Evolutionary conservation across 257 asterid species (phyloP), one percentile per base, ranked within the genome.

Genomic region (Capsicum chinense): DNA sequence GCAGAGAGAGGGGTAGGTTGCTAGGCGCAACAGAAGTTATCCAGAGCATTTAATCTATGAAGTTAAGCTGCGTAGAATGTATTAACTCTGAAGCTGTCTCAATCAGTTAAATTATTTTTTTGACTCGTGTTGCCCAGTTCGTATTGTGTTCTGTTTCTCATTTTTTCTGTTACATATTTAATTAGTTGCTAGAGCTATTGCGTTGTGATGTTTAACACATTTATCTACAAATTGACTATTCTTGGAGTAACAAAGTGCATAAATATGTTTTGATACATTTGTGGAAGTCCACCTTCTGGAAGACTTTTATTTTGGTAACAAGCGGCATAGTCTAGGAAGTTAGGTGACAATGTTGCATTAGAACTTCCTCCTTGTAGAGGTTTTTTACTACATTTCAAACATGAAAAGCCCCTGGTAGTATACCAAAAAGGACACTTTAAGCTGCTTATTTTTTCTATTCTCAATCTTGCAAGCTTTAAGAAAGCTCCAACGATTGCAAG

Each of bases 131-230:
- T 19, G n/a, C 11, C 44, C 80, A 19, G n/a, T 73, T 73, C 26
- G 11, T 73, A 73, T 48, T 73, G 39, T 19, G 37, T 73, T 6
- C 60, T 48, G 80, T 73, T 73, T 73, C 60, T 6, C 42, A 10
- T 73, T 19, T 48, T 48, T 48, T 3, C 80, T 52, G 19, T 47
- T 37, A 48, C 16, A 19, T 48, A 47, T 48, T 48, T 19, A 21
- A n/a, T 73, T 73, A 73, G 80, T 48, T 73, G 80, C 59, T 73
- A 48, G 59, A 73, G 42, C 39, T 73, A 73, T 73, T 73, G 39
- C n/a, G 47, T 48, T 1, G 42, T 73, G 59, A 11, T 73, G 19
- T 73, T 73, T 1, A 48, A 73, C 80, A 73, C 44, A 48, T 48
- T 21, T 73, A 54, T 52, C 42, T 19, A 26, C 2, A 3, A 73